A percentile compares a stretch with the other conserved stretches of the same genome.
These are phyloP conservation scores for Paracorniculantispora psalliotae DNA, from an alignment of 2,329 filamentous ascomycete genomes.

Conservation along the genomic window DNA sequence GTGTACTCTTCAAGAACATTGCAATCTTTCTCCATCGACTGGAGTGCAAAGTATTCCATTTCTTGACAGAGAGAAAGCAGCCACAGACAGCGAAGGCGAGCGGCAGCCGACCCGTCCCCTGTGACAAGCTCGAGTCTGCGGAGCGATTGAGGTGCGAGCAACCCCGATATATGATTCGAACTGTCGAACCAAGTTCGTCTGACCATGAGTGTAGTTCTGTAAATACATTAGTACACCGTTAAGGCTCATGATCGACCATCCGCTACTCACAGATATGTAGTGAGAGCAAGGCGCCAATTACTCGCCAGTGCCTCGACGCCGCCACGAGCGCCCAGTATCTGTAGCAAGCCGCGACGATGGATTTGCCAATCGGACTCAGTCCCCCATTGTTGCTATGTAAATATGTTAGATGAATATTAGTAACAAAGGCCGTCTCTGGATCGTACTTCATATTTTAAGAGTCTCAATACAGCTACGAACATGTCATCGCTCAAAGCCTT, in stretches of 20 bases:
- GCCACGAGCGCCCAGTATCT: not conserved
- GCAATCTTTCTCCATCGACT: no score
- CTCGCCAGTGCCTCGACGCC: not conserved
- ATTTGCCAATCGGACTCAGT: slow-evolving; percentile 10
- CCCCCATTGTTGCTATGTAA: not conserved
- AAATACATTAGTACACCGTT: not conserved
- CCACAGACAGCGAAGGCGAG: no score
- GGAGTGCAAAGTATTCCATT: no score
- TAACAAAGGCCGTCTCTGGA: not conserved
- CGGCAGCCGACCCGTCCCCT: no score
- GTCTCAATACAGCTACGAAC: not conserved
- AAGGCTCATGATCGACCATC: no score
- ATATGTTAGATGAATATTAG: not conserved
- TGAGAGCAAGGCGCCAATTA: slow-evolving; percentile 8
- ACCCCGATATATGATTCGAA: slow-evolving; percentile 8
- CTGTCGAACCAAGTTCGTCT: slow-evolving; percentile 10
- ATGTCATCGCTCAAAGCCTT: slow-evolving; percentile 28
- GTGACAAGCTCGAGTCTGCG: not conserved
- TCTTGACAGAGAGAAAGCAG: no score
- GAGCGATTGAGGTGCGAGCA: no score
- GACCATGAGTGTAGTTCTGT: slow-evolving; percentile 3
- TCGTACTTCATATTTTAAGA: not conserved
- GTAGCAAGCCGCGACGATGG: not conserved
- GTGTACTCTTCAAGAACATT: no score
- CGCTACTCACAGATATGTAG: not conserved